Evolutionary conservation across 1,139 yeast species (phyloP).

Genomic region (Diutina scorzettiae): DNA sequence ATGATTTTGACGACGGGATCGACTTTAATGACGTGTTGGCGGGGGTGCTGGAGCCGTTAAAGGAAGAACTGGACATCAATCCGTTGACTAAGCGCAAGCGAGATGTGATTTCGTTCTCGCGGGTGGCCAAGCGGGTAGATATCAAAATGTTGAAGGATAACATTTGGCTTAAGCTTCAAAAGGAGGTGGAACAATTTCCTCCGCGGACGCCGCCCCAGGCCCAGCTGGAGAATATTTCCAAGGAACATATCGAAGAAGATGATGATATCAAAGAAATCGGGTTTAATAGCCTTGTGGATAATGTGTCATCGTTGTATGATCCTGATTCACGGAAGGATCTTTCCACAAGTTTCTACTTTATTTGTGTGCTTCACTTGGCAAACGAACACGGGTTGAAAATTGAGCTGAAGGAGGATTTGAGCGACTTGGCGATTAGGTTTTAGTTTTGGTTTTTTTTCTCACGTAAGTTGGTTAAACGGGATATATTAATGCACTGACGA

Average conservation of each 20-base stretch:
- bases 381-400: constrained; percentile 74
- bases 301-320: constrained; percentile 42
- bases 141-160: constrained; percentile 70
- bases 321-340: constrained; percentile 41
- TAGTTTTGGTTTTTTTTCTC: too few species aligned
- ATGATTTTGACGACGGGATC: constrained; percentile 23
- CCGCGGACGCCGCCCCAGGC: neutral
- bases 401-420: constrained; percentile 40
- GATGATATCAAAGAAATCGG: constrained; percentile 12
- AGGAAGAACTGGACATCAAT: constrained; percentile 31
- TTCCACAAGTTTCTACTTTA: constrained; percentile 81
- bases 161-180: constrained; percentile 55
- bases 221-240: neutral
- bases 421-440: constrained; percentile 41
- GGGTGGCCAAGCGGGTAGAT: constrained; percentile 78
- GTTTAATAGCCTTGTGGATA: constrained; percentile 34
- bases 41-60: constrained; percentile 13
- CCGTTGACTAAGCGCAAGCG: constrained; percentile 1
- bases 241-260: neutral
- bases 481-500: too few species aligned
- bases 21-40: constrained; percentile 36
- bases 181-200: constrained; percentile 7
- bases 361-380: constrained; percentile 76
- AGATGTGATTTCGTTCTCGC: constrained; percentile 36
- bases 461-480: too few species aligned